phyloP scores from a whole-genome alignment of 805 yeast species.

The Wickerhamomyces strasburgensis region DNA sequence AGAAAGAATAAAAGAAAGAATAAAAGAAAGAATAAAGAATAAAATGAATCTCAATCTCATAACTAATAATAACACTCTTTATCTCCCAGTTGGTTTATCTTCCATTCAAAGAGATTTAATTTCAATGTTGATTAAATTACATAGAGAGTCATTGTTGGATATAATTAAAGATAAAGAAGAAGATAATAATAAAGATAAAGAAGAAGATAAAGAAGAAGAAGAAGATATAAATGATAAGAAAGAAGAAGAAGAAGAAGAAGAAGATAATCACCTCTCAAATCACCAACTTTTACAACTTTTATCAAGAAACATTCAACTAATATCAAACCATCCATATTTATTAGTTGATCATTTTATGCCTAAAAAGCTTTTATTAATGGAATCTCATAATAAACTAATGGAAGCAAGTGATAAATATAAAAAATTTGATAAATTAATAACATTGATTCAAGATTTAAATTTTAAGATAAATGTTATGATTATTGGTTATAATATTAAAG shows the following conservation, averaged over 20 bases:
- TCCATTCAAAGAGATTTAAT: conserved; percentile 38
- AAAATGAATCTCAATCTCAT: neutral
- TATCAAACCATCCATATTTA: conserved; percentile 63
- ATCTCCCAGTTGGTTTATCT: conserved; percentile 41
- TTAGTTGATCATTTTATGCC: conserved; percentile 77
- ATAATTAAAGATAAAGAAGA: conserved; percentile 8
- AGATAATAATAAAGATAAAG: conserved; percentile 5
- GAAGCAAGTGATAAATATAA: conserved; percentile 56
- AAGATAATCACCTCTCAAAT: conserved; percentile 7
- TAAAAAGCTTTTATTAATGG: conserved; percentile 59
- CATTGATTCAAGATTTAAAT: conserved; percentile 13
- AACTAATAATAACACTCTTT: conserved; percentile 2
- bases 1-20: too few relatives aligned
- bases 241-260: conserved; percentile 1
- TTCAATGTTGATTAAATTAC: conserved; percentile 40
- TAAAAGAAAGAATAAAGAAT: too few relatives aligned
- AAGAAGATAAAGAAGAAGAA: neutral
- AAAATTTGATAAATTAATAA: conserved; percentile 43
- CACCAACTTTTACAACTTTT: conserved; percentile 37
- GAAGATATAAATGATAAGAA: neutral
- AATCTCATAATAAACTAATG: conserved; percentile 50
- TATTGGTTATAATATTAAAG: conserved; percentile 59
- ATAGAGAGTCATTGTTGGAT: conserved; percentile 30
- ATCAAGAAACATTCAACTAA: conserved; percentile 41
- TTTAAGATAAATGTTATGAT: conserved; percentile 33